These are phyloP conservation scores for Puccinia hordei DNA, from an alignment of 1,284 basidiomycete genomes.

Conservation along the genomic window DNA sequence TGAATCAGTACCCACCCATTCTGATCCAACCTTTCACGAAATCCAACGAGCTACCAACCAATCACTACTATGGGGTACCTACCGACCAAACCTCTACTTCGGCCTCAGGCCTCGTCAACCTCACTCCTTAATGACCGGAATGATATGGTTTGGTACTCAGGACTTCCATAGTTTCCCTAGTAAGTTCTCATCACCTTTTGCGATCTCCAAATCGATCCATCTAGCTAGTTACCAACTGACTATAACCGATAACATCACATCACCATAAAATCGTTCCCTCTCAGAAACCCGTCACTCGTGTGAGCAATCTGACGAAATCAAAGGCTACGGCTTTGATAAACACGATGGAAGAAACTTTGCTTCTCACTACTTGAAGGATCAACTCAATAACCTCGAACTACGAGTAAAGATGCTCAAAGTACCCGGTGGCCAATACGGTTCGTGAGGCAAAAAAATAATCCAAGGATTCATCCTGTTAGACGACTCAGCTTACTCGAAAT, in stretches of 20 bases:
- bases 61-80: constrained; percentile 83
- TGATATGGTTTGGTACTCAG: constrained; percentile 86
- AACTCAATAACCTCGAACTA: constrained; percentile 77
- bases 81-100: constrained; percentile 89
- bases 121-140: constrained; percentile 81
- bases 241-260: too few species aligned
- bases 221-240: too few species aligned
- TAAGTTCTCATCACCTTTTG: constrained; percentile 45
- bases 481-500: not conserved
- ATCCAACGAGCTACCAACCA: constrained; percentile 41
- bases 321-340: constrained; percentile 80
- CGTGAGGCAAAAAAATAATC: not conserved
- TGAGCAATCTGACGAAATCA: constrained; percentile 79
- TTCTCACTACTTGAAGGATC: constrained; percentile 78
- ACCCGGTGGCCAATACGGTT: constrained; percentile 69
- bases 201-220: too few species aligned
- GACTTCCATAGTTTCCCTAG: constrained; percentile 66
- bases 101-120: constrained; percentile 80
- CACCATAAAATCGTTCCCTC: constrained; percentile 35
- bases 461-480: not conserved
- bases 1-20: not conserved
- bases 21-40: constrained; percentile 2
- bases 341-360: constrained; percentile 84
- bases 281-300: constrained; percentile 82
- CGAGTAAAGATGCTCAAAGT: constrained; percentile 83